Base-by-base conservation (phyloP, 1,284 basidiomycete genomes). In the Chalciporus sp. region DNA sequence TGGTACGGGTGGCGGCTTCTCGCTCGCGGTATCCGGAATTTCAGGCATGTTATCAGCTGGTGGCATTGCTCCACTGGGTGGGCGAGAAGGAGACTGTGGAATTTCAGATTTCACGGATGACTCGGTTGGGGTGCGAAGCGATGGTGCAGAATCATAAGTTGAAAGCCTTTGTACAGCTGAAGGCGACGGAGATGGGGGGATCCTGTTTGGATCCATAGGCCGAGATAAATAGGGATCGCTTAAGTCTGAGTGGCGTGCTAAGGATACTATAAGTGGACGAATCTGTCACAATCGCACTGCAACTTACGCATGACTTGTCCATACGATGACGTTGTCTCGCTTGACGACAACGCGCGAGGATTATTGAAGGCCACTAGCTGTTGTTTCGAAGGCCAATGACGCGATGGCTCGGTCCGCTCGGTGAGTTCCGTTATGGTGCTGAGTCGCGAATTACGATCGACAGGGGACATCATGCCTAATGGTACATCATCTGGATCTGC, bases 121-220 rank as follows among this genome's bases (percentile, higher is more conserved):
- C 27, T 71, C 74, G n/a, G 75, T 71, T 26, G 79, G 76, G 11
- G 80, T 74, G 52, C 74, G 72, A 51, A 78, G 71, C 6, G 83
- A 82, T 7, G 83, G 82, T 9, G 81, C 76, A 43, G 78, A 76
- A 58, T 86, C 69, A 49, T 80, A 78, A 20, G 71, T 75, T 2
- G 89, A 86, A 23, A 94, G 75, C 19, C 82, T 76, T 48, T 86
- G 83, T 17, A 93, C 72, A 2, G 93, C 92, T 31, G 83, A 93
- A n/a, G 69, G 77, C 52, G 82, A 84, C 51, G 84, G 83, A 23
- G 85, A 87, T 12, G 81, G 78, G 27, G 81, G 80, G 53, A 87
- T 86, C 9, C 72, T 69, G 61, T 87, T 85, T 27, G 87, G 86
- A 67, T 87, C 81, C 40, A 74, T 17, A 61, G 69, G 31, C 53